Conservation (phyloP, 2,329 filamentous ascomycete species). For the Botrytis aclada region DNA sequence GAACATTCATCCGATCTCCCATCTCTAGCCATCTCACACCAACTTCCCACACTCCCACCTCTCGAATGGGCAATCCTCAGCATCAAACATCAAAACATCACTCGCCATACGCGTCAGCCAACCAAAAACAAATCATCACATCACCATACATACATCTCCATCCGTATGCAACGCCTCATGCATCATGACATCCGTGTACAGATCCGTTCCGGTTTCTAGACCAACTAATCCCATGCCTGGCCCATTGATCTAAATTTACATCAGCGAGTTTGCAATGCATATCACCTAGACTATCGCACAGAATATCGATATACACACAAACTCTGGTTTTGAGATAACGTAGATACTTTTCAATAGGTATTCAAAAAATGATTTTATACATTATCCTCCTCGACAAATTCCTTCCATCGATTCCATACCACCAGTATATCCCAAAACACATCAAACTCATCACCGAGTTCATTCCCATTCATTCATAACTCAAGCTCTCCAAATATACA, state of each 20-base stretch:
- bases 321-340: not conserved
- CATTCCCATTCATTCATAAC: too few relatives aligned
- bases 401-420: too few relatives aligned
- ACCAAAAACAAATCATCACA: not conserved
- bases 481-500: too few relatives aligned
- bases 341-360: too few relatives aligned
- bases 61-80: not conserved
- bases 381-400: too few relatives aligned
- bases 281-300: too few relatives aligned
- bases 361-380: too few relatives aligned
- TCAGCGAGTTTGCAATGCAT: too few relatives aligned
- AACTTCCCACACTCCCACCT: not conserved
- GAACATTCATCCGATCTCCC: not conserved
- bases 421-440: too few relatives aligned
- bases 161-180: constrained; percentile 1
- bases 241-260: not conserved
- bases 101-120: not conserved
- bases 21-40: not conserved
- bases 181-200: constrained; percentile 7
- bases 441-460: too few relatives aligned
- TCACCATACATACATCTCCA: not conserved
- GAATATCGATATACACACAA: too few relatives aligned
- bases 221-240: not conserved
- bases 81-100: not conserved
- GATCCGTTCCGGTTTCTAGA: not conserved